Evolutionary conservation across 1,139 yeast genomes (phyloP), one percentile per base, ranked within the genome.

Genomic region (Saccharomyces hybrid): DNA sequence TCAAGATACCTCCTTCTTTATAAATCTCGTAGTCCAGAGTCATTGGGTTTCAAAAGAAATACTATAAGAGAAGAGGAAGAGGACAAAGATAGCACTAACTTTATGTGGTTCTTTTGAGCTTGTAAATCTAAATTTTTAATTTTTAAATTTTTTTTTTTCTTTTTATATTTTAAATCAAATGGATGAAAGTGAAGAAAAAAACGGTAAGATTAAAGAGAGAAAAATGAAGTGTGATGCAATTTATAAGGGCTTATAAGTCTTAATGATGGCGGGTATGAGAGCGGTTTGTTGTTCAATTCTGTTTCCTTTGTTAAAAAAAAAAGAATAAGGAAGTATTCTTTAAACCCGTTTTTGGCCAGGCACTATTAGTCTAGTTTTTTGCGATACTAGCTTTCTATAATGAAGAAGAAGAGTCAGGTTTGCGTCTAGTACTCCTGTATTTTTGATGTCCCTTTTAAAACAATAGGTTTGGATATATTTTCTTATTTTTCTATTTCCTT

Each of bases 1-100:
- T 78, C 55, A 87, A 75, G 52, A 85, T 75, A 14, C 78, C 79
- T 31, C 95, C 95, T 54, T 78, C 76, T 61, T 82, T 81, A 69
- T 85, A 86, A 48, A 71, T 59, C 51, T 73, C 75, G 61, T 73
- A 73, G 55, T 72, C 70, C 44, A 67, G 55, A 48, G 65, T 60
- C 69, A 61, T 61, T 34, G 48, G 27, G 48, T 29, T 46, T 24
- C 21, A 27, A 46, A 24, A 12, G 9, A 27, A 44, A 44, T 24
- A 24, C 6, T 24, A 4, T 24, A 24, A 24, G 26, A 19, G 8
- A 11, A 24, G 12, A n/a, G 26, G 27, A 38, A 32, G 16, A 48
- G 11, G 14, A 29, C 16, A 38, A 12, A 32, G 38, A 32, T 16
- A 7, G 21, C 24, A 16, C 44, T 16, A 38, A 7, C 44, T 16